A percentile compares a stretch with the other conserved stretches of the same genome.
phyloP scores from a whole-genome alignment of 2,329 filamentous ascomycete genomes.

The Incumbomyces lentus region DNA sequence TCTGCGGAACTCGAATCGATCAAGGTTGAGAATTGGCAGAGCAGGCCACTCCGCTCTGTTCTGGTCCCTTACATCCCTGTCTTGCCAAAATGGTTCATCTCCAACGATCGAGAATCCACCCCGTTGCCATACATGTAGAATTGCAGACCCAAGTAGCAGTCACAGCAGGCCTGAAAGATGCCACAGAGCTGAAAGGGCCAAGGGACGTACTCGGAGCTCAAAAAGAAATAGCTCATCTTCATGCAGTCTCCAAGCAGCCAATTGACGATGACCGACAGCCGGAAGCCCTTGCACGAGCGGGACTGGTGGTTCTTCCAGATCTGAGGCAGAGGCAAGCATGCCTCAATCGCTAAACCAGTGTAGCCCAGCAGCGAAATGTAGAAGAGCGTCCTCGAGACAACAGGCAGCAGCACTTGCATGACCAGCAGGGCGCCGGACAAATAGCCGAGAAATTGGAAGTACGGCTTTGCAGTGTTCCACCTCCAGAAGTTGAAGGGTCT shows the following conservation, averaged over 20 bases:
- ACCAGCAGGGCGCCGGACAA: constrained; percentile 40
- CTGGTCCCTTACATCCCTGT: neutral
- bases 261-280: constrained; percentile 36
- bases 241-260: constrained; percentile 41
- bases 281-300: constrained; percentile 40
- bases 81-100: constrained; percentile 6
- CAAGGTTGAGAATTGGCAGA: neutral
- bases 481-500: constrained; percentile 56
- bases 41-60: neutral
- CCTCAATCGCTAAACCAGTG: constrained; percentile 38
- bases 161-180: constrained; percentile 40
- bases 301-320: constrained; percentile 38
- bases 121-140: constrained; percentile 37
- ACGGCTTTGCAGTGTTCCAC: constrained; percentile 46
- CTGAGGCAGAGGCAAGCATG: constrained; percentile 38
- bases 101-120: neutral
- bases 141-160: constrained; percentile 37
- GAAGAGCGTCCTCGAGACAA: constrained; percentile 31
- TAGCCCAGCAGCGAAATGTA: constrained; percentile 38
- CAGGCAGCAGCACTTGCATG: constrained; percentile 44
- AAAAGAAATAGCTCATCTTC: constrained; percentile 43
- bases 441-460: constrained; percentile 48
- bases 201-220: constrained; percentile 32
- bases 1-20: too few species aligned
- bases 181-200: constrained; percentile 40